Percentiles rank a stretch among this genome's conserved stretches.
phyloP scores from a whole-genome alignment of 768 basidiomycete species.

The Suillus plorans region DNA sequence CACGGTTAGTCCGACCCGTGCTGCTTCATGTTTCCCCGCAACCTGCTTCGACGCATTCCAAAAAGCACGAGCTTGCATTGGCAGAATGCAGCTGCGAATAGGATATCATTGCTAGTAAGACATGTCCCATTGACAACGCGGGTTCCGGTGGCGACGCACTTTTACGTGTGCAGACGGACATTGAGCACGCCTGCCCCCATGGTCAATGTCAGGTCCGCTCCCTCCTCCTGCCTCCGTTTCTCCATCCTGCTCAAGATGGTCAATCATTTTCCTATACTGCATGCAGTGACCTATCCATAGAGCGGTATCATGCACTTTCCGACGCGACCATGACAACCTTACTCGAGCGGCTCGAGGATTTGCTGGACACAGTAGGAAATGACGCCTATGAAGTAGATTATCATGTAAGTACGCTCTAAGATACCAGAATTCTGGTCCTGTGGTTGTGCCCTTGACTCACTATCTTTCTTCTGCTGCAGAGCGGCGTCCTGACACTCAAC shows the following conservation, averaged over 20 bases:
- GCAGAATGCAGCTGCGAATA: conserved; percentile 1
- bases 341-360: conserved; percentile 69
- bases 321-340: conserved; percentile 77
- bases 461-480: conserved; percentile 41
- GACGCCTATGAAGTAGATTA: conserved; percentile 83
- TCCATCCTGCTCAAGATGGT: background rate
- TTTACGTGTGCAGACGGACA: conserved; percentile 18
- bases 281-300: conserved; percentile 52
- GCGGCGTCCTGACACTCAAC: conserved; percentile 85
- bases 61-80: background rate
- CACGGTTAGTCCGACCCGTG: background rate
- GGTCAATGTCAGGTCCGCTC: conserved; percentile 50
- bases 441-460: background rate
- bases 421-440: background rate
- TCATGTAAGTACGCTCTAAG: conserved; percentile 51
- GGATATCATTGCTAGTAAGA: background rate
- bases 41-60: conserved; percentile 2
- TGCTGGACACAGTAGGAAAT: conserved; percentile 61
- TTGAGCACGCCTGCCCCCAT: conserved; percentile 58
- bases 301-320: conserved; percentile 68
- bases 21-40: conserved; percentile 7
- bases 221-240: background rate
- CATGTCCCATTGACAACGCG: background rate
- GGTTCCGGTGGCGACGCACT: conserved; percentile 4
- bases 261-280: background rate